These are phyloP conservation scores for Rhizopogon rudus DNA, from an alignment of 768 basidiomycete species.

Conservation along the genomic window DNA sequence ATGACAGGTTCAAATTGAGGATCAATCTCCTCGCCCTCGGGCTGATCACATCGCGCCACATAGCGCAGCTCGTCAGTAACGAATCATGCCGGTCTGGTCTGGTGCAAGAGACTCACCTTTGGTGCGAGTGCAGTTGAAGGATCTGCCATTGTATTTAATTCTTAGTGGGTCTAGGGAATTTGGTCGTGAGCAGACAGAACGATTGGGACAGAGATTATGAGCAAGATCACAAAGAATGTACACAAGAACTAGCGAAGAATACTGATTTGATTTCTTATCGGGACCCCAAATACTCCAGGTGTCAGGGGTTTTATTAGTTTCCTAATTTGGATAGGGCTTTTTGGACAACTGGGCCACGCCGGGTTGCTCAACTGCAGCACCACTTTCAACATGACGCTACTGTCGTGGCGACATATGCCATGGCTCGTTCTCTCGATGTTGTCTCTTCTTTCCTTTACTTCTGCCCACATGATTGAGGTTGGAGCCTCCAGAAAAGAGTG, in stretches of 20 bases:
- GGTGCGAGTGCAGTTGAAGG: conserved; percentile 61
- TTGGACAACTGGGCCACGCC: neutral
- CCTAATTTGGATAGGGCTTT: neutral
- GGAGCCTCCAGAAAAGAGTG: conserved; percentile 83
- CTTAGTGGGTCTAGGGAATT: neutral
- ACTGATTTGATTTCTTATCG: conserved; percentile 6
- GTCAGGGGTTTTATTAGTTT: conserved; percentile 18
- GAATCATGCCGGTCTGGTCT: conserved; percentile 5
- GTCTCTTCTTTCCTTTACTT: conserved; percentile 31
- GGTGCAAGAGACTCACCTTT: conserved; percentile 47
- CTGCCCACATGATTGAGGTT: conserved; percentile 70
- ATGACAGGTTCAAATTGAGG: conserved; percentile 95
- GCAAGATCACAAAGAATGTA: conserved; percentile 1
- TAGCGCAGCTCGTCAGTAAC: neutral
- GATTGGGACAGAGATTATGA: neutral
- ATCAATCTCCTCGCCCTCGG: conserved; percentile 73
- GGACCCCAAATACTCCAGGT: conserved; percentile 11
- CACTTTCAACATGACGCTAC: conserved; percentile 17
- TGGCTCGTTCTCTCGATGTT: conserved; percentile 36
- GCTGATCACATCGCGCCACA: conserved; percentile 6
- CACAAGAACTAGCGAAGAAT: conserved; percentile 8
- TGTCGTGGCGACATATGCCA: conserved; percentile 34
- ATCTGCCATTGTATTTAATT: conserved; percentile 45
- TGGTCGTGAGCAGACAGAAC: neutral
- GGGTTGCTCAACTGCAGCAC: neutral